A percentile compares a stretch with the other conserved stretches of the same genome.
These are phyloP conservation scores for Neltuma alba DNA, from an alignment of 306 rosid species.

Conservation along the genomic window DNA sequence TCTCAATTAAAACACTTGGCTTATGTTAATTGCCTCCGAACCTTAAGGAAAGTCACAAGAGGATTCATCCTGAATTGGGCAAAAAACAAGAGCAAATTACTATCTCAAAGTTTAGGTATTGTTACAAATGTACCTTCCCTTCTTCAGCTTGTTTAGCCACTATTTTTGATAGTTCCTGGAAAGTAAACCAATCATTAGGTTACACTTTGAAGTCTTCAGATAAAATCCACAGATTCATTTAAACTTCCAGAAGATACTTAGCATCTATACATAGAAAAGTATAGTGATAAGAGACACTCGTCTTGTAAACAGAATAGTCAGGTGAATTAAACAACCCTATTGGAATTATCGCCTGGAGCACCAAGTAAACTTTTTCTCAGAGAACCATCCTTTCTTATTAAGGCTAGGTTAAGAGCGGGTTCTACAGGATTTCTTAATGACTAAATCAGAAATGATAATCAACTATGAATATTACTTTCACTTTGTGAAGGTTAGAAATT, in stretches of 20 bases:
- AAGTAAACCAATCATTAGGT: constrained; percentile 7
- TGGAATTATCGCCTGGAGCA: constrained; percentile 4
- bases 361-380: not conserved
- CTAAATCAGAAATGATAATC: constrained; percentile 16
- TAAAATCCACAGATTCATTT: constrained; percentile 19
- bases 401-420: constrained; percentile 19
- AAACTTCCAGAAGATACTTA: constrained; percentile 23
- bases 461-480: constrained; percentile 29
- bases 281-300: not conserved
- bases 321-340: constrained; percentile 15
- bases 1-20: constrained; percentile 29
- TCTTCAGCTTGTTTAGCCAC: constrained; percentile 94
- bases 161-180: constrained; percentile 81
- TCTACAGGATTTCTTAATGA: constrained; percentile 2
- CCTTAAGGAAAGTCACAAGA: constrained; percentile 4
- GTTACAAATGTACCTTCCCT: constrained; percentile 74
- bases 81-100: constrained; percentile 30
- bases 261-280: constrained; percentile 1
- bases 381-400: constrained; percentile 20
- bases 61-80: constrained; percentile 26
- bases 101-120: constrained; percentile 30
- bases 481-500: not conserved
- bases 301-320: constrained; percentile 16
- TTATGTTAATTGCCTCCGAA: not conserved
- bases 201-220: constrained; percentile 14